Evolutionary conservation across 768 basidiomycete species (phyloP).

Genomic region (Lactarius quietus): DNA sequence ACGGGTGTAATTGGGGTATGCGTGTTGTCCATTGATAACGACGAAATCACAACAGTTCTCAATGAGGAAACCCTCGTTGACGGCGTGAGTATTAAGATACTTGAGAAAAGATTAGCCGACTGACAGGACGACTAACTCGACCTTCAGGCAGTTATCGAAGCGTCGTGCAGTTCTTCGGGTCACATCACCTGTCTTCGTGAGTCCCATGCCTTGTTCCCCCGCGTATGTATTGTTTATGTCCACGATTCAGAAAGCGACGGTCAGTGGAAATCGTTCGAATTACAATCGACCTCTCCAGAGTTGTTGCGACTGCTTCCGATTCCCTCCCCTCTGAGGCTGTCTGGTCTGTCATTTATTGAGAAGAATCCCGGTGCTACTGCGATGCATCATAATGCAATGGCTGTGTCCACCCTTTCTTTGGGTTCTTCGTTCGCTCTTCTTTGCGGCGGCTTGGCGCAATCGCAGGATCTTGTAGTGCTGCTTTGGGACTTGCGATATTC

Average conservation of each 20-base stretch:
- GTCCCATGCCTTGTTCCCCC: conserved; percentile 9
- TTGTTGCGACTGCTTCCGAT: not conserved
- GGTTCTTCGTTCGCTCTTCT: conserved; percentile 59
- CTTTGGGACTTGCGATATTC: conserved; percentile 71
- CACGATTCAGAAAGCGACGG: conserved; percentile 41
- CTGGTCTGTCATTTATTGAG: conserved; percentile 21
- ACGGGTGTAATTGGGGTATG: conserved; percentile 22
- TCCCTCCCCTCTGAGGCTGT: conserved; percentile 13
- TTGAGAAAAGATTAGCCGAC: not conserved
- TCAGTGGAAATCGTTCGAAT: conserved; percentile 40
- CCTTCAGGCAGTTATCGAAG: conserved; percentile 29
- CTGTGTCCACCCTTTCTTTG: conserved; percentile 45
- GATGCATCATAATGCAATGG: conserved; percentile 7
- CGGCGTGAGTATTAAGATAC: conserved; percentile 5
- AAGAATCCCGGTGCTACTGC: not conserved
- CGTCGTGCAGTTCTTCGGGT: conserved; percentile 34
- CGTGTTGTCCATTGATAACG: conserved; percentile 20
- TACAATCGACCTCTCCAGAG: conserved; percentile 16
- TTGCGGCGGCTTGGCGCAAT: conserved; percentile 39
- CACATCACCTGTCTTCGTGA: conserved; percentile 33
- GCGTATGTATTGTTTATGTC: not conserved
- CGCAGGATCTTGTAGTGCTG: conserved; percentile 48
- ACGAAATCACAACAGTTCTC: conserved; percentile 8
- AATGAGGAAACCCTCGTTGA: conserved; percentile 9
- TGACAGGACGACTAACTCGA: not conserved